These are phyloP conservation scores for Populus hybrid DNA, from an alignment of 441 rosid genomes.

Conservation along the genomic window DNA sequence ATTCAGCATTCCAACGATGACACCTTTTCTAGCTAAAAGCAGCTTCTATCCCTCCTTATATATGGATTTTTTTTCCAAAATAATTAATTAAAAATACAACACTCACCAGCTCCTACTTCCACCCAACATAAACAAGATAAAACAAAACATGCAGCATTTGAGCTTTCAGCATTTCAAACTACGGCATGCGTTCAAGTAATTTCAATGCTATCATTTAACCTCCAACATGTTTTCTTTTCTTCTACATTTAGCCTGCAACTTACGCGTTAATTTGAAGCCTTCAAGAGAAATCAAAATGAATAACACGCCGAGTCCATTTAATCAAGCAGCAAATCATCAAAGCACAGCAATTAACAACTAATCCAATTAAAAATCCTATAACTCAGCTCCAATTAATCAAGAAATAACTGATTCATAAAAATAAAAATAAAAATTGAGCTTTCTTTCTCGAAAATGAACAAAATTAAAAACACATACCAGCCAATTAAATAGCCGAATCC, in stretches of 20 bases:
- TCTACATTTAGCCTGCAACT: background rate
- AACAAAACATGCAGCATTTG: background rate
- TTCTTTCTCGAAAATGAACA: background rate
- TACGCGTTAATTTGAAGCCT: background rate
- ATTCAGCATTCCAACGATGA: background rate
- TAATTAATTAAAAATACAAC: background rate
- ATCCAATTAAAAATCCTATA: background rate
- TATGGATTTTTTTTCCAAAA: background rate
- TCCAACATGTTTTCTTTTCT: background rate
- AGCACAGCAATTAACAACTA: background rate
- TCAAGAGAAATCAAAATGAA: background rate
- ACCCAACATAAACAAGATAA: background rate
- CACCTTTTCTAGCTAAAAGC: background rate
- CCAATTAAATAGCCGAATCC: slow-evolving; percentile 91
- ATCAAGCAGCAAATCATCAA: slow-evolving; percentile 7
- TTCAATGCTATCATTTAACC: background rate
- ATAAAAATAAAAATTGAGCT: background rate
- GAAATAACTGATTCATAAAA: background rate
- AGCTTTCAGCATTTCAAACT: background rate
- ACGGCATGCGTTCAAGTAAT: background rate
- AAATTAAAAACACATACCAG: slow-evolving; percentile 41
- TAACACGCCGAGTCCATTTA: background rate
- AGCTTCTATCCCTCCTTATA: background rate
- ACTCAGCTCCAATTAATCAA: background rate
- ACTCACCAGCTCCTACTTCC: background rate